Evolutionary conservation across 805 yeast species (phyloP).

Genomic region (Wickerhamiella allomyrinae): DNA sequence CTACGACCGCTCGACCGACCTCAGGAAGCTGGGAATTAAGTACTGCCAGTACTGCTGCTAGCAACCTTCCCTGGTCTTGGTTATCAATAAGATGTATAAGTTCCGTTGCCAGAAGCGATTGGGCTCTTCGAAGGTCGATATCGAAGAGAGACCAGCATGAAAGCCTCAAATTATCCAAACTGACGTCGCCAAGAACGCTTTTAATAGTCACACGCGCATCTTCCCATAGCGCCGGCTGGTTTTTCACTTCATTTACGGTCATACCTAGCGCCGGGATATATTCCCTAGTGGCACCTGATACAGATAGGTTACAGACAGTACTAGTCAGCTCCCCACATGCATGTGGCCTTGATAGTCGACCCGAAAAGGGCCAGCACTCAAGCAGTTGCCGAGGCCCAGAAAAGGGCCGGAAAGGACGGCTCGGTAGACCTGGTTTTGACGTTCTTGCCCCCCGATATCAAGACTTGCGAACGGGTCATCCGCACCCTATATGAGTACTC

Average conservation of each 20-base stretch:
- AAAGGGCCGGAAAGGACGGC: not conserved
- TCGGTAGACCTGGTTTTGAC: not conserved
- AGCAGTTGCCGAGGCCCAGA: slow-evolving; percentile 3
- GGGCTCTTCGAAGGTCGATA: no score
- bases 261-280: no score
- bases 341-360: slow-evolving; percentile 4
- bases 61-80: slow-evolving; percentile 39
- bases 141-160: no score
- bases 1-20: slow-evolving; percentile 32
- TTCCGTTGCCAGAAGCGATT: no score
- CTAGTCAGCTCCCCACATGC: no score
- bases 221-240: no score
- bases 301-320: no score
- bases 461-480: not conserved
- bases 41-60: slow-evolving; percentile 43
- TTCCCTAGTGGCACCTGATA: no score
- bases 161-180: no score
- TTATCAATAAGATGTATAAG: slow-evolving; percentile 40
- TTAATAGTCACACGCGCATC: no score
- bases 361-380: slow-evolving; percentile 2
- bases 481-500: slow-evolving; percentile 7
- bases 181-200: no score
- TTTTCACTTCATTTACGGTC: no score
- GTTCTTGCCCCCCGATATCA: not conserved
- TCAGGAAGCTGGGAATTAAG: slow-evolving; percentile 56